Evolutionary conservation across 1,284 basidiomycete genomes (phyloP).

Genomic region (Pascua guehoae): DNA sequence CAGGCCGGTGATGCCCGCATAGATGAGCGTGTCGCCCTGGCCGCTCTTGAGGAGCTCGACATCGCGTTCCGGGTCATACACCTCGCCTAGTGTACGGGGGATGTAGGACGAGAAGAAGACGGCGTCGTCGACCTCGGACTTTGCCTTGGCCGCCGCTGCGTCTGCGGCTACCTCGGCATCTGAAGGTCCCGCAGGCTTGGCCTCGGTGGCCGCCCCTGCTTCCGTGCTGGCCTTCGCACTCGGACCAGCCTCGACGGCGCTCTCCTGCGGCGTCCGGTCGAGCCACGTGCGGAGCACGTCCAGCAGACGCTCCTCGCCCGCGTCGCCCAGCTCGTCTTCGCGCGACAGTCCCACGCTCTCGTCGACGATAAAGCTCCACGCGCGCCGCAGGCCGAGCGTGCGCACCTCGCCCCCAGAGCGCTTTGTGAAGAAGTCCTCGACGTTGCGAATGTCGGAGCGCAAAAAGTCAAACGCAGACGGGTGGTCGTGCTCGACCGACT

Average conservation of each 20-base stretch:
- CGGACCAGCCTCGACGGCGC: slow-evolving; percentile 5
- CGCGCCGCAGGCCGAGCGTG: slow-evolving; percentile 73
- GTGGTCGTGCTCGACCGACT: slow-evolving; percentile 98
- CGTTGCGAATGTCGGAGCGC: slow-evolving; percentile 83
- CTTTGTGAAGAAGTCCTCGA: slow-evolving; percentile 85
- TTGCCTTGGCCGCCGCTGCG: slow-evolving; percentile 3
- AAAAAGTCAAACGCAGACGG: slow-evolving; percentile 94
- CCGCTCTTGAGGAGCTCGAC: slow-evolving; percentile 69
- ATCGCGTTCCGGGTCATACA: slow-evolving; percentile 88
- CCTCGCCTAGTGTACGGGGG: slow-evolving; percentile 83
- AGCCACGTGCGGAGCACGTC: slow-evolving; percentile 57
- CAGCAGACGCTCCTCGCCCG: slow-evolving; percentile 40
- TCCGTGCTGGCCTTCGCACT: not conserved
- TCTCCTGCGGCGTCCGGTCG: slow-evolving; percentile 38
- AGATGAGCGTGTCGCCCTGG: slow-evolving; percentile 70
- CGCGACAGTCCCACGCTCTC: slow-evolving; percentile 47
- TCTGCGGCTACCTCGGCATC: not conserved
- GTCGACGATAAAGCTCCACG: slow-evolving; percentile 83
- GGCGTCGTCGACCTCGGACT: slow-evolving; percentile 64
- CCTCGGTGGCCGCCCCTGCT: not conserved
- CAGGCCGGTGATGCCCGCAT: slow-evolving; percentile 76
- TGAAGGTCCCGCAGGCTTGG: too few species aligned
- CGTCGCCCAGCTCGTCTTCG: slow-evolving; percentile 36
- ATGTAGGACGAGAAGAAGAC: slow-evolving; percentile 88
- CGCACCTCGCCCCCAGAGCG: slow-evolving; percentile 59